A percentile compares a stretch with the other conserved stretches of the same genome.
These are phyloP conservation scores for Zygosaccharomyces siamensis DNA, from an alignment of 805 yeast genomes.

Conservation along the genomic window DNA sequence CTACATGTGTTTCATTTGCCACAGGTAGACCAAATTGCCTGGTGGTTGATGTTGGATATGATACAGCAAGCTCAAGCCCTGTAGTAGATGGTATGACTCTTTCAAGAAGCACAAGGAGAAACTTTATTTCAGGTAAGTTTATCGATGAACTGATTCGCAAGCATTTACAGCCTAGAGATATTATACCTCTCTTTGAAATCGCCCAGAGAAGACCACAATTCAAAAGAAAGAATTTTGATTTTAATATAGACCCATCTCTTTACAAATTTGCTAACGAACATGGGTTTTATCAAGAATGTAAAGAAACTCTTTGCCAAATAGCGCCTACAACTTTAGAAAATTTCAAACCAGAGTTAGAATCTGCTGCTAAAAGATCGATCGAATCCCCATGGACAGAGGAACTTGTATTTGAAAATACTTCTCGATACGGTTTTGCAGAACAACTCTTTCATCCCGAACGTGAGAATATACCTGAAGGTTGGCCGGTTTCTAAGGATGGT, in stretches of 20 bases:
- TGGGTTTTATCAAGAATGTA: slow-evolving; percentile 60
- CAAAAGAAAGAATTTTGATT: slow-evolving; percentile 24
- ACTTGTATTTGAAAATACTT: slow-evolving; percentile 52
- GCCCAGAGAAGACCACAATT: slow-evolving; percentile 33
- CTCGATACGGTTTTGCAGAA: slow-evolving; percentile 60
- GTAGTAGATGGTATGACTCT: slow-evolving; percentile 78
- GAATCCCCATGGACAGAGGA: slow-evolving; percentile 77
- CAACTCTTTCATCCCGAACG: slow-evolving; percentile 61
- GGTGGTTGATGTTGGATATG: slow-evolving; percentile 84
- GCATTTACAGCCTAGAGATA: slow-evolving; percentile 33
- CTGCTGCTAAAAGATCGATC: slow-evolving; percentile 43
- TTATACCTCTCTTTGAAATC: slow-evolving; percentile 33
- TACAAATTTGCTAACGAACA: slow-evolving; percentile 52
- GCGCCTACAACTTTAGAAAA: slow-evolving; percentile 25
- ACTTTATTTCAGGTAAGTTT: slow-evolving; percentile 69
- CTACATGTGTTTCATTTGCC: slow-evolving; percentile 86
- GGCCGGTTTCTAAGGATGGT: slow-evolving; percentile 46
- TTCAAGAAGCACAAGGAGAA: slow-evolving; percentile 62
- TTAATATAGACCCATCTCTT: slow-evolving; percentile 42
- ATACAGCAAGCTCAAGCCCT: slow-evolving; percentile 69
- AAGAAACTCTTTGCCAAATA: slow-evolving; percentile 61
- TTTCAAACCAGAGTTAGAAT: slow-evolving; percentile 25
- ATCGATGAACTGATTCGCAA: slow-evolving; percentile 36
- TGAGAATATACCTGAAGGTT: slow-evolving; percentile 37
- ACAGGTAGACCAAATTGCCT: slow-evolving; percentile 83